phyloP scores from a whole-genome alignment of 2,329 filamentous ascomycete species.

The Colletotrichum incanum region DNA sequence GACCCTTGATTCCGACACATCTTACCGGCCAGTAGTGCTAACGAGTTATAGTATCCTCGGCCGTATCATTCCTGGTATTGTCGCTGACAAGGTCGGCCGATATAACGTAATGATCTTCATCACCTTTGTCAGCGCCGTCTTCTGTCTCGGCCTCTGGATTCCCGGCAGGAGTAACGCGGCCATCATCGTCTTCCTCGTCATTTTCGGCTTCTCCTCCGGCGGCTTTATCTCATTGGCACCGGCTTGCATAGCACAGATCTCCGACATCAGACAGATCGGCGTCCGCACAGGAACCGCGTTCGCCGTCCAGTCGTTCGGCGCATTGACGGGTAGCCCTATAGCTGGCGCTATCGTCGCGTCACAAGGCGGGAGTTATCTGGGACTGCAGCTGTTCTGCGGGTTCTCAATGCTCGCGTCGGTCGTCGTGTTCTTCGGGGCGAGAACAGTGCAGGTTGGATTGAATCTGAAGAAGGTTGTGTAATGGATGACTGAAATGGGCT shows the following conservation, averaged over 20 bases:
- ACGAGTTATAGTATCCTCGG: slow-evolving; percentile 60
- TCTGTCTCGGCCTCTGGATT: slow-evolving; percentile 65
- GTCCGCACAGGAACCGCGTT: slow-evolving; percentile 77
- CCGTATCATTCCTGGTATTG: slow-evolving; percentile 66
- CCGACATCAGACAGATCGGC: slow-evolving; percentile 79
- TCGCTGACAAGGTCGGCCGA: slow-evolving; percentile 62
- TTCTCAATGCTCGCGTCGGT: slow-evolving; percentile 58
- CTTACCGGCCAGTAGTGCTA: background rate
- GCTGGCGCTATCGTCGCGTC: slow-evolving; percentile 72
- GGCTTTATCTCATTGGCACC: slow-evolving; percentile 76
- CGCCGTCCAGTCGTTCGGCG: slow-evolving; percentile 73
- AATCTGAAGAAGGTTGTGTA: slow-evolving; percentile 51
- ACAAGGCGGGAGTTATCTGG: slow-evolving; percentile 68
- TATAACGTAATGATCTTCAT: slow-evolving; percentile 68
- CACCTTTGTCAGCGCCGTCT: slow-evolving; percentile 63
- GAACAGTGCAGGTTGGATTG: slow-evolving; percentile 55
- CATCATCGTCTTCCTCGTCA: slow-evolving; percentile 75
- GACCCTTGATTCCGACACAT: background rate
- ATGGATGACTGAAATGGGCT: background rate
- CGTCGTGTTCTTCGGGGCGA: slow-evolving; percentile 50
- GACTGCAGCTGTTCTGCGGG: slow-evolving; percentile 78
- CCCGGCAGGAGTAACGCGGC: slow-evolving; percentile 66
- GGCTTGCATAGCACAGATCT: slow-evolving; percentile 79
- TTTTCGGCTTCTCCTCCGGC: slow-evolving; percentile 80
- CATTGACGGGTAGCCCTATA: slow-evolving; percentile 78